Percentiles rank a stretch among this genome's conserved stretches.
Conservation (phyloP, 371 early-diverging fungal genomes). For the Mortierella sp. region DNA sequence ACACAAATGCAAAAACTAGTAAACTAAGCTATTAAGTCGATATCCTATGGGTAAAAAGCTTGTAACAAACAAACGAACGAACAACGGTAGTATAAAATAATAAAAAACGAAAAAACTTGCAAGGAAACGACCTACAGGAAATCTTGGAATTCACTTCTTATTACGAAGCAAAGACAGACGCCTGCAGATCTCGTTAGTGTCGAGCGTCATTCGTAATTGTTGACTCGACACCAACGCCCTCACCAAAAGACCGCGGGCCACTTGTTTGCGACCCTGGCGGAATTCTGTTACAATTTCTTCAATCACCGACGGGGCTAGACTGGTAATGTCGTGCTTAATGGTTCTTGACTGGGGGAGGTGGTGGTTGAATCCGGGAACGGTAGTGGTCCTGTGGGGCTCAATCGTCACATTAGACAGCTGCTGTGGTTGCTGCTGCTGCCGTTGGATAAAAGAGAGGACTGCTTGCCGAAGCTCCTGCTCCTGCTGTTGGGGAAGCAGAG, state of each 20-base stretch:
- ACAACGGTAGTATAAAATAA: not conserved
- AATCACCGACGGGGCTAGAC: slow-evolving; percentile 46
- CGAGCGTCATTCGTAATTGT: slow-evolving; percentile 15
- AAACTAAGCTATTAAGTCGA: not conserved
- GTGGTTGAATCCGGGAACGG: not conserved
- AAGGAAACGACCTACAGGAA: slow-evolving; percentile 10
- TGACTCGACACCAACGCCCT: slow-evolving; percentile 49
- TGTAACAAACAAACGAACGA: too few species aligned
- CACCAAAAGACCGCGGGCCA: slow-evolving; percentile 53
- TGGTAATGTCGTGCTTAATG: slow-evolving; percentile 56
- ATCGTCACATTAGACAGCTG: slow-evolving; percentile 28
- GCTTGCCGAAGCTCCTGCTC: slow-evolving; percentile 44
- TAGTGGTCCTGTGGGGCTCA: not conserved
- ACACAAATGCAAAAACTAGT: not conserved
- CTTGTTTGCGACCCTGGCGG: slow-evolving; percentile 46
- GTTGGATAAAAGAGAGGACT: slow-evolving; percentile 45
- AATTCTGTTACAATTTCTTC: slow-evolving; percentile 57
- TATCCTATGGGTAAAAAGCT: not conserved
- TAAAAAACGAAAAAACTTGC: slow-evolving; percentile 22
- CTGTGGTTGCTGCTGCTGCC: slow-evolving; percentile 8
- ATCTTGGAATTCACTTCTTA: slow-evolving; percentile 18
- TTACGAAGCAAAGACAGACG: slow-evolving; percentile 21
- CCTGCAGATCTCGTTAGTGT: slow-evolving; percentile 24
- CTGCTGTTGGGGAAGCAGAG: slow-evolving; percentile 14
- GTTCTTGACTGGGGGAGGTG: slow-evolving; percentile 27